Conservation (phyloP, 169 alveolate species). For the Plasmodium reichenowi region DNA sequence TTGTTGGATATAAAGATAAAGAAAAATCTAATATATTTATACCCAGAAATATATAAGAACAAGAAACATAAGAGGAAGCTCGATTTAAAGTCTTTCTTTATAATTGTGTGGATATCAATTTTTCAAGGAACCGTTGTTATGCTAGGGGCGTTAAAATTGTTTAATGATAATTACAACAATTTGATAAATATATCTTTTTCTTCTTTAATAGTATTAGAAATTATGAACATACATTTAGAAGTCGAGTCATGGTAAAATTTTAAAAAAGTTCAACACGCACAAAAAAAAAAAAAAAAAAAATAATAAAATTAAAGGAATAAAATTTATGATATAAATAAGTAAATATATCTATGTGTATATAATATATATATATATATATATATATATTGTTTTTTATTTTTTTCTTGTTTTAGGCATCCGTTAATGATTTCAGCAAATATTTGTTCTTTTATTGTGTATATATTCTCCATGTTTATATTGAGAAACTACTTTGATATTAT, state of each 20-base stretch:
- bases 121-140: slow-evolving; percentile 95
- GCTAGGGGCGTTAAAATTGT: slow-evolving; percentile 94
- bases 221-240: slow-evolving; percentile 95
- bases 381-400: slow-evolving; percentile 10
- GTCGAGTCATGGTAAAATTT: slow-evolving; percentile 90
- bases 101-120: slow-evolving; percentile 96
- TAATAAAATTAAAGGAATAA: neutral
- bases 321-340: neutral
- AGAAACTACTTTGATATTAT: slow-evolving; percentile 92
- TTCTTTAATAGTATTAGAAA: slow-evolving; percentile 94
- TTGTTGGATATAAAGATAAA: slow-evolving; percentile 94
- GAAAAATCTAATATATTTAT: slow-evolving; percentile 89
- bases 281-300: too few relatives aligned
- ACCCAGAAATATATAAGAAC: slow-evolving; percentile 96
- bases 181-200: slow-evolving; percentile 97
- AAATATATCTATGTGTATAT: neutral
- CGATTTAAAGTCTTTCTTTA: slow-evolving; percentile 94
- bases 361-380: neutral
- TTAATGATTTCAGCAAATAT: slow-evolving; percentile 87
- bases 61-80: slow-evolving; percentile 94
- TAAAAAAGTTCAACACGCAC: slow-evolving; percentile 30
- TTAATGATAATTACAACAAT: slow-evolving; percentile 92
- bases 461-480: slow-evolving; percentile 90
- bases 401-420: slow-evolving; percentile 84
- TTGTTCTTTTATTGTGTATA: slow-evolving; percentile 87